These are phyloP conservation scores for Lojkania enalia DNA, from an alignment of 2,329 filamentous ascomycete genomes.

Conservation along the genomic window DNA sequence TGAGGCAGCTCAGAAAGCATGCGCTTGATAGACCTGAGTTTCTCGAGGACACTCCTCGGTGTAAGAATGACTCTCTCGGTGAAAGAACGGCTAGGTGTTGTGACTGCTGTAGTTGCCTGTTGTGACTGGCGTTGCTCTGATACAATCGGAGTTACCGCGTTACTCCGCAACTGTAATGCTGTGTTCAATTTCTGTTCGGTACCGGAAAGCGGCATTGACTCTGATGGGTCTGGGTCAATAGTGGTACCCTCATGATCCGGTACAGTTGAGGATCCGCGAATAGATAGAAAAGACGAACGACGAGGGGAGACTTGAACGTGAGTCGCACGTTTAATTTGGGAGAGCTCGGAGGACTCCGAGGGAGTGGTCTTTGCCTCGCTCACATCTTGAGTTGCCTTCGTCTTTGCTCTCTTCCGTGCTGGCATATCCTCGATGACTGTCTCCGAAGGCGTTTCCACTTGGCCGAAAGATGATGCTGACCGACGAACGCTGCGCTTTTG, in stretches of 20 bases:
- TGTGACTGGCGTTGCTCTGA: constrained; percentile 12
- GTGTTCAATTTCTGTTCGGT: constrained; percentile 14
- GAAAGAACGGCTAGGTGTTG: constrained; percentile 36
- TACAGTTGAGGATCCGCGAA: constrained; percentile 6
- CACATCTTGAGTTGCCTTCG: constrained; percentile 29
- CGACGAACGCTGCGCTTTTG: constrained; percentile 30
- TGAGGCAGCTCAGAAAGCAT: constrained; percentile 58
- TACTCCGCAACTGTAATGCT: constrained; percentile 16
- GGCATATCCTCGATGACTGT: constrained; percentile 33
- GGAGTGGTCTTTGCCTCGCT: constrained; percentile 29
- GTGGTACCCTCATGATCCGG: not conserved
- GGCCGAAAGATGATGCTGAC: constrained; percentile 34
- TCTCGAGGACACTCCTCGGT: constrained; percentile 56
- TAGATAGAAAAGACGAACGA: constrained; percentile 9
- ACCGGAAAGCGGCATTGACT: constrained; percentile 1
- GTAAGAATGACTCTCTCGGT: constrained; percentile 43
- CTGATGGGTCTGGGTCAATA: not conserved
- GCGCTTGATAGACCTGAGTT: constrained; percentile 51
- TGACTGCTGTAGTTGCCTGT: constrained; percentile 10
- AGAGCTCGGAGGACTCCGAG: constrained; percentile 5
- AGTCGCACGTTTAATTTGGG: constrained; percentile 28
- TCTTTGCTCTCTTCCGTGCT: constrained; percentile 33
- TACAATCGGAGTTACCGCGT: constrained; percentile 12
- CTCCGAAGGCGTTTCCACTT: constrained; percentile 28
- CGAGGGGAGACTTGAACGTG: constrained; percentile 31